Base-by-base conservation (phyloP, 495 filamentous ascomycete genomes). In the Trichoderma reesei region DNA sequence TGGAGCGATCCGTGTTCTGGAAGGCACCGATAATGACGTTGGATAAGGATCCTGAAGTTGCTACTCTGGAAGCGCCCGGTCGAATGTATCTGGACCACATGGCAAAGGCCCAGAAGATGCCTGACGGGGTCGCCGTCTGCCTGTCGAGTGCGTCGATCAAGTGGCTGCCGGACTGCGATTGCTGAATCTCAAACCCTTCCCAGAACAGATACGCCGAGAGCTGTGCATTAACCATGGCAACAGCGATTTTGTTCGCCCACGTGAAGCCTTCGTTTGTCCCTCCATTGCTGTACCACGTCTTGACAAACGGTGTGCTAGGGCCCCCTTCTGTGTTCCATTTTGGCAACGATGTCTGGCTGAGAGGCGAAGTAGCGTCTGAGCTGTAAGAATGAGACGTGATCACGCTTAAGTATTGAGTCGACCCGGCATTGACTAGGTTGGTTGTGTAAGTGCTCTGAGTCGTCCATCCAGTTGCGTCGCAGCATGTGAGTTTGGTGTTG, bases 201-300 rank as follows among this genome's bases (percentile, higher is more conserved):
- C 83, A 83, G 70, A 81, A 84, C 8, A 85, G 69, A 63, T 80
- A 83, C 3, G 74, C 82, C 36, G 74, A 79, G n/a, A 78, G 68
- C 61, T 82, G 80, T 1, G 72, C 74, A 18, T 72, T 70, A 4
- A 72, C 72, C 34, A 85, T 66, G 4, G 72, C 78, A 7, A 72
- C 68, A 39, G 77, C 75, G 41, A 86, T 81, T 61, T 78, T 76
- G 51, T 75, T 76, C 1, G 83, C 83, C 79, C 80, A 83, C 5
- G 75, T 75, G 34, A 85, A 64, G 3, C 83, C 83, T 64, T 86
- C 83, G 42, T 75, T 76, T 16, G 69, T 68, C 16, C 68, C 75
- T 18, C 80, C 79, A 62, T 65, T 73, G 46, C 67, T 59, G 61
- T 80, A 80, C 78, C 82, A 85, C 3, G 72, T 75, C 38, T 75